Evolutionary conservation across 192 early-diverging fungal species (phyloP).

Genomic region (Rhizophagus prolifer): DNA sequence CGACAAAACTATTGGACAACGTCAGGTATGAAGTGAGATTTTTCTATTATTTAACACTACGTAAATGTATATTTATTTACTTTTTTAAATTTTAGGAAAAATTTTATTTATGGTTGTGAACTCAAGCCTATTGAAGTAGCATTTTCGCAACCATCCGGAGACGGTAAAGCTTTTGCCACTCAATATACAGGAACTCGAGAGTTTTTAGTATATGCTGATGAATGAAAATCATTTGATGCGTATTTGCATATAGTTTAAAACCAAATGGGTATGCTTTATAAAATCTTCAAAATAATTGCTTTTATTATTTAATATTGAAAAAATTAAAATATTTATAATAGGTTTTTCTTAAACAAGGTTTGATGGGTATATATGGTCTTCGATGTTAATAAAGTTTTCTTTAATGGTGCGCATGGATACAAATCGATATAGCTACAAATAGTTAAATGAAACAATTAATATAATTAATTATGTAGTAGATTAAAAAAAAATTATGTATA

Average conservation of each 20-base stretch:
- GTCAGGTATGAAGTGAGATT: slow-evolving; percentile 30
- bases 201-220: slow-evolving; percentile 46
- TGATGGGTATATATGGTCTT: slow-evolving; percentile 82
- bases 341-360: slow-evolving; percentile 53
- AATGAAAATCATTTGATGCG: not conserved
- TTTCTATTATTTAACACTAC: not conserved
- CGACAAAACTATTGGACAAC: slow-evolving; percentile 39
- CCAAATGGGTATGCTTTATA: not conserved
- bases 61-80: not conserved
- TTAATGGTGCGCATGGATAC: slow-evolving; percentile 93
- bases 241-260: not conserved
- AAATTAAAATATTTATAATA: too few species aligned
- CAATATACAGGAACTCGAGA: slow-evolving; percentile 37
- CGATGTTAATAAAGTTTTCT: slow-evolving; percentile 88
- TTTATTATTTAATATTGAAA: too few species aligned
- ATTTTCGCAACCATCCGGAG: slow-evolving; percentile 51
- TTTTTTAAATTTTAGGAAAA: slow-evolving; percentile 13
- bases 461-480: not conserved
- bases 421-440: slow-evolving; percentile 72
- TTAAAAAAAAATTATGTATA: not conserved
- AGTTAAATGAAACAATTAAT: slow-evolving; percentile 7
- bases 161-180: slow-evolving; percentile 44
- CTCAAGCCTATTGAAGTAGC: slow-evolving; percentile 37
- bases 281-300: too few species aligned
- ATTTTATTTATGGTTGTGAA: slow-evolving; percentile 44